Evolutionary conservation across 768 basidiomycete genomes (phyloP), one percentile per base, ranked within the genome.

Genomic region (Botryobasidium botryosum): DNA sequence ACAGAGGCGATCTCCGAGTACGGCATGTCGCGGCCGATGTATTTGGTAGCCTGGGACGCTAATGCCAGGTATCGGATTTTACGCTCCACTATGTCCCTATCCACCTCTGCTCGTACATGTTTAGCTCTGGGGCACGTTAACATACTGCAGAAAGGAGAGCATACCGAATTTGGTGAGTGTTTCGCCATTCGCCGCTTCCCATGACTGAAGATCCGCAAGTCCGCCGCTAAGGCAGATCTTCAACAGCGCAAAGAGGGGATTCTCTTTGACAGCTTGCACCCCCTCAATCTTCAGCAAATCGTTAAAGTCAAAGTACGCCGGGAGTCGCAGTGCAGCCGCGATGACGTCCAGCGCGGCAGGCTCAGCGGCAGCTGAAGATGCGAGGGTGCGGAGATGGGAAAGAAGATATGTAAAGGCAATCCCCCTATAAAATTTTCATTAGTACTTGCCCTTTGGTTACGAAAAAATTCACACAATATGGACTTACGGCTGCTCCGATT

Each of bases 51-150:
- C 26, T 88, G 68, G 0, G 80, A 74, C 12, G 83, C 74, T 41
- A 88, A 70, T 3, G 75, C 73, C 17, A 88, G 66, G 6, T 87
- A 69, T 21, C 80, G 73, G 36, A 90, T 78, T 64, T 91, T 91
- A 52, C 68, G 72, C 57, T 80, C 79, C 17, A 88, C 66, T 44
- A 74, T 68, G 15, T 65, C 49, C 29, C 59, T 57, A 39, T 77
- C 72, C 36, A 86, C 63, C 31, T 67, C 80, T 82, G 27, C 3
- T 20, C 5, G 24, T 12, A 25, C 32, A 12, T 33, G 10, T 12
- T 33, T 12, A 33, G 32, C 18, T 33, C 18, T 33, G 12, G 32
- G 10, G 32, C 32, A n/a, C n/a, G n/a, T n/a, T n/a, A n/a, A n/a
- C n/a, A n/a, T n/a, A n/a, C n/a, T n/a, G n/a, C 12, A 23, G 7